Conservation (phyloP, 2,329 filamentous ascomycete genomes). For the Paradendryphiella salina region DNA sequence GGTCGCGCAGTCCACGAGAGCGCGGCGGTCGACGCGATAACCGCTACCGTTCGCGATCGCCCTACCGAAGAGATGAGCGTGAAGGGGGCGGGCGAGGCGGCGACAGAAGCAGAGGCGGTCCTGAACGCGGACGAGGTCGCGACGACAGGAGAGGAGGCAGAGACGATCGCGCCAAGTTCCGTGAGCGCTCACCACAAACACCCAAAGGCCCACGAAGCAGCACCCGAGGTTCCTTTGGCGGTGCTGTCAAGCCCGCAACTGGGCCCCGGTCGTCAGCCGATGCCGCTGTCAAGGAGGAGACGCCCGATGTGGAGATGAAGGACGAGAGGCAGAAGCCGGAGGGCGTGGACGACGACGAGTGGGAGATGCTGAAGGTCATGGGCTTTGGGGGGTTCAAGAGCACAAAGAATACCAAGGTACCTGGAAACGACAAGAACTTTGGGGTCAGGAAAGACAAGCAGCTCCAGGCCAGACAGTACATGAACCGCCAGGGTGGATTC, state of each 20-base stretch:
- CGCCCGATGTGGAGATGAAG: conserved; percentile 36
- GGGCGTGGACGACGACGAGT: conserved; percentile 64
- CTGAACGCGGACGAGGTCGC: conserved; percentile 17
- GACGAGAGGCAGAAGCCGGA: conserved; percentile 33
- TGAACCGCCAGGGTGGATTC: conserved; percentile 83
- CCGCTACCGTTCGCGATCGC: conserved; percentile 38
- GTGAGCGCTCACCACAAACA: conserved; percentile 26
- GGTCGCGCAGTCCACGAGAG: conserved; percentile 42
- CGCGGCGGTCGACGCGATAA: conserved; percentile 31
- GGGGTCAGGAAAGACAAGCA: conserved; percentile 90
- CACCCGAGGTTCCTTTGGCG: conserved; percentile 7
- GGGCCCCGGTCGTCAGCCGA: conserved; percentile 9
- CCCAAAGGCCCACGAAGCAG: conserved; percentile 33
- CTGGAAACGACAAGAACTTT: conserved; percentile 78
- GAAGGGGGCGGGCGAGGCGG: conserved; percentile 22
- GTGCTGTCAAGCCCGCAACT: conserved; percentile 15
- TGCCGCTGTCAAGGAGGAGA: conserved; percentile 20
- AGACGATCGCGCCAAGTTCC: conserved; percentile 11
- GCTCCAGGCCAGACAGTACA: conserved; percentile 94
- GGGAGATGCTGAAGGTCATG: conserved; percentile 83
- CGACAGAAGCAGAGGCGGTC: conserved; percentile 14
- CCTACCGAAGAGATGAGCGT: conserved; percentile 27
- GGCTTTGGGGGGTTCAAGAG: conserved; percentile 84
- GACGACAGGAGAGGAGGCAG: conserved; percentile 19
- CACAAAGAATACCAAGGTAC: conserved; percentile 86